Evolutionary conservation across 371 early-diverging fungal genomes (phyloP), one percentile per base, ranked within the genome.

Genomic region (Dichotomocladium elegans): DNA sequence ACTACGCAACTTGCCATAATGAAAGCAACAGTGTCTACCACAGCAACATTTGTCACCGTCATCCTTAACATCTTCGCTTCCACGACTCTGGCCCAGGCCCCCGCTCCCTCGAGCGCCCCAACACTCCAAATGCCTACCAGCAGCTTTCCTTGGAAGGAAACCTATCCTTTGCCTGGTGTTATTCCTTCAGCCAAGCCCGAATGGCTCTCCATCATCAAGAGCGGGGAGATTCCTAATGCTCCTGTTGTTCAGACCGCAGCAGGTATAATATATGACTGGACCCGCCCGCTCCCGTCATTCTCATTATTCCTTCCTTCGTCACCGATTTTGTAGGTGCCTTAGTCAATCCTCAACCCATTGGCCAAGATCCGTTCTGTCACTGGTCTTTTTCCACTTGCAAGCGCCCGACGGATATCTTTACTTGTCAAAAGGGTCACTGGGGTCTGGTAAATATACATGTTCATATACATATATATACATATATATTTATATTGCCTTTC

Each of bases 341-440:
- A n/a, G n/a, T n/a, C n/a, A 17, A 19, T 21, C 26, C 53, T 6
- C 25, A 17, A 17, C 34, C 35, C 1, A 22, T 43, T 24, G 58
- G 53, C 26, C 30, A 63, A 34, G 76, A 76, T 53, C 56, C 70
- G 33, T 66, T 74, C 41, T 82, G 82, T 47, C 72, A 72, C 64
- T 82, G 82, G 82, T 72, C 79, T 5, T 80, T 73, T 44, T 55
- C 77, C 12, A 74, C 72, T 19, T 82, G 82, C 54, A 53, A 53
- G 45, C 74, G 74, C 19, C 57, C 66, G 11, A 64, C 63, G n/a
- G 80, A 79, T 54, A 70, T 82, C 31, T 60, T 65, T 41, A 53
- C 70, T 9, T 82, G 82, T 55, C 79, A 79, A 33, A 71, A 71
- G 60, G 75, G 75, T 3, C 62, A 65, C 42, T 82, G 80, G 80